Conservation (phyloP, 495 filamentous ascomycete species). For the Letharia lupina region DNA sequence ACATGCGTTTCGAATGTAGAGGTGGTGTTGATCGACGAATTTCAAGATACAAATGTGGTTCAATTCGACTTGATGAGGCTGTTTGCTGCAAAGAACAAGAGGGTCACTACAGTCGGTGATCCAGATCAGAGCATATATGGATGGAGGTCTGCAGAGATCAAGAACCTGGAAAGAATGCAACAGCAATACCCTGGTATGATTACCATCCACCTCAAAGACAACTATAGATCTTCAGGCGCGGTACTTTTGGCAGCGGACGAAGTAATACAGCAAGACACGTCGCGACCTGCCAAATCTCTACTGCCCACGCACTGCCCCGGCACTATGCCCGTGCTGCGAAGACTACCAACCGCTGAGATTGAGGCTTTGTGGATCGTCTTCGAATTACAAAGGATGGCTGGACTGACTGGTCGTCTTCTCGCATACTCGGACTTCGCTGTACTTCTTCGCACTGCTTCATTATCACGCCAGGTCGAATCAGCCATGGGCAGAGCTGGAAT, state of each 20-base stretch:
- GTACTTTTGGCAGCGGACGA: conserved; percentile 74
- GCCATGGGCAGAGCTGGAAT: conserved; percentile 80
- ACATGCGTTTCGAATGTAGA: conserved; percentile 88
- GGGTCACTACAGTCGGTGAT: conserved; percentile 92
- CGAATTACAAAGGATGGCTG: conserved; percentile 66
- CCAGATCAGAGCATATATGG: conserved; percentile 98
- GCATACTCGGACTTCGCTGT: conserved; percentile 75
- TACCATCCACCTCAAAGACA: conserved; percentile 83
- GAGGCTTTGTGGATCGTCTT: conserved; percentile 87
- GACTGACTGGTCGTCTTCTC: conserved; percentile 65
- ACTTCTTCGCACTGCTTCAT: conserved; percentile 69
- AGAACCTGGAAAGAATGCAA: conserved; percentile 76
- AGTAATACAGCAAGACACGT: conserved; percentile 86
- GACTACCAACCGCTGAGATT: conserved; percentile 56
- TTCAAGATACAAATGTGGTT: conserved; percentile 92
- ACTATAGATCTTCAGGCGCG: conserved; percentile 88
- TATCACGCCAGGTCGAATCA: conserved; percentile 79
- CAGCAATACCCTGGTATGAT: conserved; percentile 66
- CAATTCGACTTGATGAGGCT: conserved; percentile 95
- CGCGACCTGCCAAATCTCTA: conserved; percentile 68
- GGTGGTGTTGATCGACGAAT: conserved; percentile 92
- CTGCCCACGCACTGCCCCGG: conserved; percentile 74
- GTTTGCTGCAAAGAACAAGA: conserved; percentile 60
- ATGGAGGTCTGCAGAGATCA: conserved; percentile 92
- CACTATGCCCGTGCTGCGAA: conserved; percentile 74